Conservation (phyloP, 2,329 filamentous ascomycete species). For the Fonsecaea multimorphosa region DNA sequence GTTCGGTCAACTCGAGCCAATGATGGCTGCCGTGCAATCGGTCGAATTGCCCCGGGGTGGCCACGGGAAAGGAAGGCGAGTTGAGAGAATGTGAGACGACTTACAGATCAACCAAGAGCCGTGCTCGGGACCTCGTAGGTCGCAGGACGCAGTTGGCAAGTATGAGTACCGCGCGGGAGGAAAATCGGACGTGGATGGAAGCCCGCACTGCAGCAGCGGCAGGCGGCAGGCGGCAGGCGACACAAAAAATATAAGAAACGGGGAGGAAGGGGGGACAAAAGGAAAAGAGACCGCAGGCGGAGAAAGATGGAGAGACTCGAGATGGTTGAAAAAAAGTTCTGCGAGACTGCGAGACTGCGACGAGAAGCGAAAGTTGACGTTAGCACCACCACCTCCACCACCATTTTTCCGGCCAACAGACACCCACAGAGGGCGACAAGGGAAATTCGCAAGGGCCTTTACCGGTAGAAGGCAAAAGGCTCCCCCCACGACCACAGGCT, state of each 20-base stretch:
- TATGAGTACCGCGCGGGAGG: slow-evolving; percentile 15
- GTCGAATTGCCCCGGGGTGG: slow-evolving; percentile 30
- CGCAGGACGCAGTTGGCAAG: slow-evolving; percentile 17
- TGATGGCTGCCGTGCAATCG: slow-evolving; percentile 30
- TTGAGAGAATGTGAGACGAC: slow-evolving; percentile 30
- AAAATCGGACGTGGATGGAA: slow-evolving; percentile 9
- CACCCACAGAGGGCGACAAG: neutral
- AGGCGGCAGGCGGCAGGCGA: slow-evolving; percentile 20
- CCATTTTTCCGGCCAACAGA: neutral
- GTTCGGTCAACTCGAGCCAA: slow-evolving; percentile 34
- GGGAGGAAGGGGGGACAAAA: slow-evolving; percentile 33
- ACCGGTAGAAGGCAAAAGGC: neutral
- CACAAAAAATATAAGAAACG: slow-evolving; percentile 37
- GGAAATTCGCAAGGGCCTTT: slow-evolving; percentile 2
- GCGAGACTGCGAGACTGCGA: no score
- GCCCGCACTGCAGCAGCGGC: slow-evolving; percentile 20
- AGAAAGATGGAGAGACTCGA: slow-evolving; percentile 18
- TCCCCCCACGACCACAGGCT: neutral
- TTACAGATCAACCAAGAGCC: slow-evolving; percentile 22
- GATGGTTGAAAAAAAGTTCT: slow-evolving; percentile 26
- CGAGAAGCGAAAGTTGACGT: slow-evolving; percentile 25
- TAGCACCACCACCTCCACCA: slow-evolving; percentile 33
- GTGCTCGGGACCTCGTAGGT: neutral
- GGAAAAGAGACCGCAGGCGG: slow-evolving; percentile 24
- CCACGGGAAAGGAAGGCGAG: slow-evolving; percentile 27